Conservation (phyloP, 306 rosid species). For the Gleditsia sinensis region DNA sequence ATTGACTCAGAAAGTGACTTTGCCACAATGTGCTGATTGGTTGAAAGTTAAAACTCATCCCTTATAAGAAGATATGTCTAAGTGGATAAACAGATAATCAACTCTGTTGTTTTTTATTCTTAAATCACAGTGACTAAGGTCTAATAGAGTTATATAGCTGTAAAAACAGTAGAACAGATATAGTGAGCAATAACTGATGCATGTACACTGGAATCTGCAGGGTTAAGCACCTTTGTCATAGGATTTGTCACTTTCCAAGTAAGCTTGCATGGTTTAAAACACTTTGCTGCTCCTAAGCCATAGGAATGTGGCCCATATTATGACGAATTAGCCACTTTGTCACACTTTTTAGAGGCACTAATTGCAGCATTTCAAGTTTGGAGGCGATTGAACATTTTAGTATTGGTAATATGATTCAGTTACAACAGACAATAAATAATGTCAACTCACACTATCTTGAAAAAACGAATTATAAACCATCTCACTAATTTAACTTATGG, state of each 20-base stretch:
- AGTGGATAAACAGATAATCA: not conserved
- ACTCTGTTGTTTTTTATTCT: not conserved
- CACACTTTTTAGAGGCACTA: not conserved
- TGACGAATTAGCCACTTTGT: not conserved
- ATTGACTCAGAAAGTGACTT: not conserved
- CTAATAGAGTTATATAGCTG: not conserved
- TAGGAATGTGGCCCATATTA: not conserved
- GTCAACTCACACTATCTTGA: not conserved
- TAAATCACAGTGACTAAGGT: not conserved
- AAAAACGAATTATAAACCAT: not conserved
- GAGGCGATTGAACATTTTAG: not conserved
- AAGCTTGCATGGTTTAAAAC: not conserved
- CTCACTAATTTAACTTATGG: not conserved
- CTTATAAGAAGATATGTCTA: not conserved
- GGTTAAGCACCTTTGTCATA: not conserved
- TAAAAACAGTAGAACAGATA: not conserved
- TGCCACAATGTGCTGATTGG: not conserved
- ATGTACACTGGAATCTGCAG: not conserved
- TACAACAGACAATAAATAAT: not conserved
- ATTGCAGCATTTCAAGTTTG: not conserved
- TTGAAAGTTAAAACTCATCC: constrained; percentile 9
- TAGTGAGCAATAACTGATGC: not conserved
- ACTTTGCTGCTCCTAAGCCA: not conserved
- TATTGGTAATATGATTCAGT: not conserved
- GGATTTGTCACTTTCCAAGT: not conserved